Evolutionary conservation across 257 asterid genomes (phyloP), one percentile per base, ranked within the genome.

Genomic region (Capsicum chinense): DNA sequence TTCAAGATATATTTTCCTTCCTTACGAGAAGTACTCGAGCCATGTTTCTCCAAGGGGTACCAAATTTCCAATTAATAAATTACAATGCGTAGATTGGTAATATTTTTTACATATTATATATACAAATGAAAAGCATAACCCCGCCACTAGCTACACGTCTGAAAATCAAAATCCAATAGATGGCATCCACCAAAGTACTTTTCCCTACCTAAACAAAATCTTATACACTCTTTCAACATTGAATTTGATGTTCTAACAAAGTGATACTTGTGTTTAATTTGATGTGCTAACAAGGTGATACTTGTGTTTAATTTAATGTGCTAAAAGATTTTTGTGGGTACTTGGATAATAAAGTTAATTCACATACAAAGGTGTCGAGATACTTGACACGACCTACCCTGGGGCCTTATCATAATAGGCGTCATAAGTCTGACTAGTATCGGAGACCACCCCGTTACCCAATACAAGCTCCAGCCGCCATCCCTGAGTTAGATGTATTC

Each of bases 1-100:
- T 81, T 58, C 52, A 9, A 83, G 85, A 76, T 87, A 84, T 69
- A 79, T 67, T 84, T 82, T 66, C 85, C 76, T 84, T 83, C 14
- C 52, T 69, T 69, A 8, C 2, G 1, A 39, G 54, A 33, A 39
- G 79, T 16, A 33, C 56, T 9, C 56, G 79, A 69, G 79, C 33
- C 56, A 69, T 33, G 56, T 69, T 69, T 39, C 19, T 67, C 19
- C 12, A 35, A 67, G 5, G n/a, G 47, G 3, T 12, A n/a, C n/a
- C 47, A 33, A 64, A 33, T 3, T 12, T 12, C 1, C 52, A 6
- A 0, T 37, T 66, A 11, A 33, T 10, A 66, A 33, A 12, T 66
- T 67, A 37, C 48, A 14, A 1, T 9, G 21, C 6, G 76, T 37
- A 67, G 19, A 67, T 37, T 37, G 19, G n/a, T 35, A 60, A n/a